Percentiles rank a stretch among this genome's conserved stretches.
These are phyloP conservation scores for Tetrahymena elliotti DNA, from an alignment of 73 alveolate species.

Conservation along the genomic window DNA sequence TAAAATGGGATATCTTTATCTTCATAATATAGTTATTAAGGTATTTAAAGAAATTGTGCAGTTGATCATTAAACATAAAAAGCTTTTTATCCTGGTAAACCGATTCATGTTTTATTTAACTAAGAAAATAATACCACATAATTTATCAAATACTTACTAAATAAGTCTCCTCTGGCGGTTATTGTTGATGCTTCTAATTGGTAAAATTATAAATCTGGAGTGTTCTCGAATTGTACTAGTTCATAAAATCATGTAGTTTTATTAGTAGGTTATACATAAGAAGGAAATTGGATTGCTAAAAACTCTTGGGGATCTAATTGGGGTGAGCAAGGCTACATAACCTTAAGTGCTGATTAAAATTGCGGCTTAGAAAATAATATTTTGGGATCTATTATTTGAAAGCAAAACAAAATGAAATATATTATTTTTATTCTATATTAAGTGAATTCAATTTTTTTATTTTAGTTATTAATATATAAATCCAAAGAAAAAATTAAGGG, in stretches of 20 bases:
- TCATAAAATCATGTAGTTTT: slow-evolving; percentile 62
- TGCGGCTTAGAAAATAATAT: slow-evolving; percentile 5
- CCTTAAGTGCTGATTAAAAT: background rate
- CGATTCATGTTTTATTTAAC: background rate
- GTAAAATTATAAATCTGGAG: slow-evolving; percentile 46
- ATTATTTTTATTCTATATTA: too few species aligned
- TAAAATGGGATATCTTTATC: background rate
- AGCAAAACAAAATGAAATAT: too few species aligned
- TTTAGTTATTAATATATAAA: too few species aligned
- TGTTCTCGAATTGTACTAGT: slow-evolving; percentile 4
- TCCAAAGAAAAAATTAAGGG: too few species aligned
- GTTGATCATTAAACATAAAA: background rate
- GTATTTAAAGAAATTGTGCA: background rate
- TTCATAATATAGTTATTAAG: slow-evolving; percentile 27
- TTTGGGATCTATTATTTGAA: background rate
- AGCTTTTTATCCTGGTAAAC: background rate
- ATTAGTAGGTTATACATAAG: slow-evolving; percentile 55
- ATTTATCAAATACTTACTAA: background rate
- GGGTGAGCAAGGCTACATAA: slow-evolving; percentile 24
- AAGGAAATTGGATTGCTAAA: slow-evolving; percentile 21
- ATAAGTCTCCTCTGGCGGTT: slow-evolving; percentile 13
- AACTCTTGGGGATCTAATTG: slow-evolving; percentile 27
- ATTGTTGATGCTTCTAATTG: slow-evolving; percentile 47
- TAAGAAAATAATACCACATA: background rate
- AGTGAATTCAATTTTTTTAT: too few species aligned